A percentile compares a stretch with the other conserved stretches of the same genome.
These are phyloP conservation scores for Cymodocea nodosa DNA, from an alignment of 116 monocot species.

Conservation along the genomic window DNA sequence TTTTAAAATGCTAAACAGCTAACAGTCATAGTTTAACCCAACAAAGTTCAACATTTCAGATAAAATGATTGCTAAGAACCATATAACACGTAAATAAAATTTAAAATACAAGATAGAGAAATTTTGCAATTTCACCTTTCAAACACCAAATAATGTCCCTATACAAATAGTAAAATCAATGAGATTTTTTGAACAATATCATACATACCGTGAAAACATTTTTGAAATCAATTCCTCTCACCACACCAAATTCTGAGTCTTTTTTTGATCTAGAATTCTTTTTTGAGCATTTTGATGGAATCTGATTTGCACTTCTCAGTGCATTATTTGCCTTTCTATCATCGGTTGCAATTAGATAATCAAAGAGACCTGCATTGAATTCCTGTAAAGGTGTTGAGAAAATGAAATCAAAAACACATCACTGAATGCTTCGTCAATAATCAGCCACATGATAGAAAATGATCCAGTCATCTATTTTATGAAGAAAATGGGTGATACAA, in stretches of 20 bases:
- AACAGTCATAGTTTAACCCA: no score
- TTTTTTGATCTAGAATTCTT: constrained; percentile 36
- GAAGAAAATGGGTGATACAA: no score
- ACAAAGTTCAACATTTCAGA: no score
- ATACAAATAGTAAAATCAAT: neutral
- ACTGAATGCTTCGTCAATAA: neutral
- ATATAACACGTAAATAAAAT: no score
- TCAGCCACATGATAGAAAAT: no score
- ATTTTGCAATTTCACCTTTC: neutral
- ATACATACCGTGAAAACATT: constrained; percentile 91
- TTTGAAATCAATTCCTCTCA: constrained; percentile 98
- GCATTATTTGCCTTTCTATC: constrained; percentile 37
- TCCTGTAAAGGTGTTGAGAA: constrained; percentile 22
- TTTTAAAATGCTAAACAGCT: no score
- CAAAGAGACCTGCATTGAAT: constrained; percentile 91
- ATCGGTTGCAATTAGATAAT: constrained; percentile 90
- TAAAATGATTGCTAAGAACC: no score
- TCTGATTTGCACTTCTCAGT: constrained; percentile 23
- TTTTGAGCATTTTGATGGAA: constrained; percentile 34
- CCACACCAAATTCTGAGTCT: constrained; percentile 88
- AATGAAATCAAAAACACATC: neutral
- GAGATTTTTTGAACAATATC: neutral
- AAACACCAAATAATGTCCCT: neutral
- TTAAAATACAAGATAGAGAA: no score
- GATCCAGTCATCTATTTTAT: no score